Evolutionary conservation across 768 basidiomycete genomes (phyloP), one percentile per base, ranked within the genome.

Genomic region (Pleurotus citrinopileatus): DNA sequence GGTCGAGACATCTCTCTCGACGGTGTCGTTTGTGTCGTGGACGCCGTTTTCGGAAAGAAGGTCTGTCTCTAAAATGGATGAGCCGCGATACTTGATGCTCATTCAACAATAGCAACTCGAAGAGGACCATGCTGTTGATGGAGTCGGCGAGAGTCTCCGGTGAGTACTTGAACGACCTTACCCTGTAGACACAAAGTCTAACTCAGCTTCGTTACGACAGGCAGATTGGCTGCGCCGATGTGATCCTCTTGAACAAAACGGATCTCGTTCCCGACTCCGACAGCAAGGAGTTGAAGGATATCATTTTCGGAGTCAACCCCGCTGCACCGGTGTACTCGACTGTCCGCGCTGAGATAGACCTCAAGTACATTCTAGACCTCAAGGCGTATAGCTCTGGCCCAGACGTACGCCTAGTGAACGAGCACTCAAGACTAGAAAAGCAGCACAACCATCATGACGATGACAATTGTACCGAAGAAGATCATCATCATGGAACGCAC

Each of bases 151-250:
- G 69, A 90, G 89, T 62, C 72, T 94, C 44, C 81, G 89, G 93
- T 92, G 62, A 47, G 73, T 65, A 12, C 40, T 6, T 29, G 27
- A 15, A 28, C 26, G 22, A 13, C 15, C 3, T 19, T 29, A n/a
- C 19, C 46, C 27, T 26, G 8, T n/a, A 36, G 1, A 19, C 8
- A 28, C 4, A 12, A 20, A 12, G 29, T 27, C n/a, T 25, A 47
- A 51, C 38, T n/a, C n/a, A n/a, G n/a, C n/a, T n/a, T n/a, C n/a
- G n/a, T 50, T 19, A 51, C 4, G 29, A n/a, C 62, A 97, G 95
- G 51, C 97, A 99, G 75, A 87, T 98, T 43, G 96, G 92, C 1
- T 87, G 86, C 32, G 86, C 96, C 22, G 97, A 99, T 63, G 87
- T 96, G 22, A 79, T 98, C 32, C 70, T 99, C 23, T 72, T 99